phyloP scores from a whole-genome alignment of 2,329 filamentous ascomycete species.

The Penicillium sp. region DNA sequence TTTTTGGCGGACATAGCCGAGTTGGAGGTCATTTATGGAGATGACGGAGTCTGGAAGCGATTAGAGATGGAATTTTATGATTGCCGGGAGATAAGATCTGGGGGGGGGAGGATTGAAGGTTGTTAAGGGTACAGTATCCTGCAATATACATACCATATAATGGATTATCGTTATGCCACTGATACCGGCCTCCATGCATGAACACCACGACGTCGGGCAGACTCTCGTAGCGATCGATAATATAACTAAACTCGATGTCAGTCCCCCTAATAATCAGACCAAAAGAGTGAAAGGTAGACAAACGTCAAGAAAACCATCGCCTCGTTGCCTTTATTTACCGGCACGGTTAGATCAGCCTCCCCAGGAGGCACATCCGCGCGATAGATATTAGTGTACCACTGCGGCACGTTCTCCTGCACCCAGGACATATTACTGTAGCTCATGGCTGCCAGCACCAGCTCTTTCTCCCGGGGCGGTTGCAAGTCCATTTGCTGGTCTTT shows the following conservation, averaged over 20 bases:
- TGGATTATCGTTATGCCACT: slow-evolving; percentile 42
- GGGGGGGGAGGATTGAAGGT: rapidly evolving
- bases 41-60: slow-evolving; percentile 24
- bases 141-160: slow-evolving; percentile 22
- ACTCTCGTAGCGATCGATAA: slow-evolving; percentile 35
- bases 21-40: slow-evolving; percentile 29
- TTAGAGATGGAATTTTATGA: not conserved
- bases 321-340: slow-evolving; percentile 52
- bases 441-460: slow-evolving; percentile 27
- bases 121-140: too few species aligned
- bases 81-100: not conserved
- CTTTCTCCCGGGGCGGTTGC: slow-evolving; percentile 6
- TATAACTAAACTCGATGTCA: slow-evolving; percentile 11
- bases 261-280: not conserved
- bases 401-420: slow-evolving; percentile 19
- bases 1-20: slow-evolving; percentile 29
- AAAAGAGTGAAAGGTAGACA: not conserved
- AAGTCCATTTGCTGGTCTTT: not conserved
- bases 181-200: slow-evolving; percentile 45
- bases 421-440: slow-evolving; percentile 24
- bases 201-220: slow-evolving; percentile 46
- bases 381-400: slow-evolving; percentile 38
- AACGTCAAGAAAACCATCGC: slow-evolving; percentile 54
- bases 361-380: slow-evolving; percentile 41
- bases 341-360: slow-evolving; percentile 42